Percentiles rank a stretch among this genome's conserved stretches.
phyloP scores from a whole-genome alignment of 805 yeast species.

The Alloascoidea hylecoeti region DNA sequence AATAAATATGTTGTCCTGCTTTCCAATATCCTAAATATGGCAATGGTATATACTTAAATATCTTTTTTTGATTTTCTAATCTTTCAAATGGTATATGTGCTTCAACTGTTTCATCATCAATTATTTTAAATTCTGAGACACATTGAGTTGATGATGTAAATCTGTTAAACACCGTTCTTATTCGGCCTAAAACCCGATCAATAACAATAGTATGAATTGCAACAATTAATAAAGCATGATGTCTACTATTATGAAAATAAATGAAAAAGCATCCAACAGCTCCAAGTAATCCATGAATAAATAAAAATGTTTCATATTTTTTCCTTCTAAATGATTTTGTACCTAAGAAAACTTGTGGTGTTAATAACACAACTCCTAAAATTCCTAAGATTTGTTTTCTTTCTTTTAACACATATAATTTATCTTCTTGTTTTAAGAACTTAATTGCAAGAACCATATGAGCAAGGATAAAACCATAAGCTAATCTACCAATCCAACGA shows the following conservation, averaged over 20 bases:
- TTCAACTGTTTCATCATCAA: constrained; percentile 25
- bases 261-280: constrained; percentile 27
- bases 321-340: constrained; percentile 20
- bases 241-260: constrained; percentile 24
- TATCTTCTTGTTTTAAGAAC: constrained; percentile 27
- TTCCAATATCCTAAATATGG: constrained; percentile 29
- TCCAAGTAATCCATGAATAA: constrained; percentile 26
- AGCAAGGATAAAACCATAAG: constrained; percentile 20
- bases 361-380: constrained; percentile 25
- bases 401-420: constrained; percentile 23
- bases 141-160: constrained; percentile 23
- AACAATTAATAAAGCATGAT: constrained; percentile 20
- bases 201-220: constrained; percentile 29
- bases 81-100: constrained; percentile 20
- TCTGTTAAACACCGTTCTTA: constrained; percentile 19
- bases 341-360: constrained; percentile 22
- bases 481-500: constrained; percentile 27
- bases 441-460: constrained; percentile 20
- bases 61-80: constrained; percentile 15
- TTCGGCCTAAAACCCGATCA: constrained; percentile 22
- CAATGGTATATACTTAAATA: constrained; percentile 7
- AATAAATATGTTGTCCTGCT: constrained; percentile 31
- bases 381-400: constrained; percentile 38
- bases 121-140: constrained; percentile 20
- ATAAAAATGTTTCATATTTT: constrained; percentile 28